Evolutionary conservation across 768 basidiomycete genomes (phyloP).

Genomic region (Boletales sp.): DNA sequence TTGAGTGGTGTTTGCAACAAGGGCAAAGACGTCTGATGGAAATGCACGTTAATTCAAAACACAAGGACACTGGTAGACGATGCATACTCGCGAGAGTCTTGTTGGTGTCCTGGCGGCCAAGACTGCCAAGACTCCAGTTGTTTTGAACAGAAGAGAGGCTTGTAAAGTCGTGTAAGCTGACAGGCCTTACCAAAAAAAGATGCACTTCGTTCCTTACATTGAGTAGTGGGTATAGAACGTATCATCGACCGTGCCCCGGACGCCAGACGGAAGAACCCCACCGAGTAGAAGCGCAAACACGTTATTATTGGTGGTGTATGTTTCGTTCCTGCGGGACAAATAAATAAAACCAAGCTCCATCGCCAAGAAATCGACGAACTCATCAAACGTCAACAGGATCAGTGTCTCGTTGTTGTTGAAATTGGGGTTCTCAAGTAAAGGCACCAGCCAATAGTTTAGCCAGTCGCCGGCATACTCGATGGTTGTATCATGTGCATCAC

Average conservation of each 20-base stretch:
- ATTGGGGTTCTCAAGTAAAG: conserved; percentile 44
- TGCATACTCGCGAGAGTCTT: conserved; percentile 29
- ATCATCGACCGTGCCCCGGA: conserved; percentile 44
- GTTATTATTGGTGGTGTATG: conserved; percentile 41
- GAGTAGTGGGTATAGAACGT: conserved; percentile 65
- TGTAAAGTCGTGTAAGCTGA: neutral
- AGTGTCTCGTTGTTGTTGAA: conserved; percentile 57
- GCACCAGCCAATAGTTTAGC: conserved; percentile 48
- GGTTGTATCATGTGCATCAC: conserved; percentile 61
- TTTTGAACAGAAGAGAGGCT: conserved; percentile 51
- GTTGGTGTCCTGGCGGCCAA: conserved; percentile 58
- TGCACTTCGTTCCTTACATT: conserved; percentile 13
- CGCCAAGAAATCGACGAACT: conserved; percentile 35
- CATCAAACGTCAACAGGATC: conserved; percentile 62
- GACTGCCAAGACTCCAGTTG: conserved; percentile 60
- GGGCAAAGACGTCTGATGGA: conserved; percentile 44
- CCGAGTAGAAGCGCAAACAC: conserved; percentile 46
- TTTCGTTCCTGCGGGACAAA: conserved; percentile 20
- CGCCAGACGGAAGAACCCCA: conserved; percentile 39
- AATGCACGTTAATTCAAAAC: neutral
- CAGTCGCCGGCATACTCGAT: conserved; percentile 45
- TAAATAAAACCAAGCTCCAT: neutral
- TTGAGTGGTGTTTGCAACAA: conserved; percentile 45
- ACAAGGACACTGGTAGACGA: neutral
- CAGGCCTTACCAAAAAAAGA: neutral